Base-by-base conservation (phyloP, 768 basidiomycete species). In the Leccinum variicolor region DNA sequence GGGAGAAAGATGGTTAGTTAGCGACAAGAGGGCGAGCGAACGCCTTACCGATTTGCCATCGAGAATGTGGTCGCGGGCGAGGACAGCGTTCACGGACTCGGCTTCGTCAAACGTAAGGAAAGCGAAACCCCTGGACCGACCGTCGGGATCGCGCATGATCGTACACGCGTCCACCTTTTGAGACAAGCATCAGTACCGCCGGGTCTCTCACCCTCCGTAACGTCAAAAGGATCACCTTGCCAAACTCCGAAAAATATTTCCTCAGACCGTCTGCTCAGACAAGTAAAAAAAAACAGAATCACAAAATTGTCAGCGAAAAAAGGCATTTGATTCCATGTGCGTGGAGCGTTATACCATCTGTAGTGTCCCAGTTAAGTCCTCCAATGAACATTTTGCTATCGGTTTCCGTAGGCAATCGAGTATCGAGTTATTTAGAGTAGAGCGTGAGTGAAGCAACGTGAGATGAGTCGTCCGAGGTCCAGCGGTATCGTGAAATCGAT, bases 321-420 rank as follows among this genome's bases (percentile, higher is more conserved):
- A 58, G 28, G 61, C 2, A 55, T 64, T 63, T 43, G 41, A 64
- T 70, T 66, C 59, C 55, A 62, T 62, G 60, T 58, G 62, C 62
- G 59, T 60, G 62, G 41, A 68, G 66, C 26, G 66, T 65, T 74
- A 78, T 80, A 92, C 91, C 91, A 79, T 92, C 91, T 76, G 87
- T 89, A 69, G 91, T 93, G 70, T 92, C 90, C 91, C 91, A 93
- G 77, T 87, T 92, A 63, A 93, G 80, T 67, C 91, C 91, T 65
- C 91, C 91, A 73, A 93, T 86, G 78, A 93, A 93, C 81, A 93
- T 86, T 81, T 93, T 93, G 74, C 91, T 92, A 83, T 68, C 67
- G 62, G 69, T 61, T 68, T 63, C 64, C 64, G 58, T 66, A 73
- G 64, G 63, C 64, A 70, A 68, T 65, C 50, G 68, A 50, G 59